A percentile compares a stretch with the other conserved stretches of the same genome.
Conservation (phyloP, 2,329 filamentous ascomycete species). For the Boeremia lycopersici region DNA sequence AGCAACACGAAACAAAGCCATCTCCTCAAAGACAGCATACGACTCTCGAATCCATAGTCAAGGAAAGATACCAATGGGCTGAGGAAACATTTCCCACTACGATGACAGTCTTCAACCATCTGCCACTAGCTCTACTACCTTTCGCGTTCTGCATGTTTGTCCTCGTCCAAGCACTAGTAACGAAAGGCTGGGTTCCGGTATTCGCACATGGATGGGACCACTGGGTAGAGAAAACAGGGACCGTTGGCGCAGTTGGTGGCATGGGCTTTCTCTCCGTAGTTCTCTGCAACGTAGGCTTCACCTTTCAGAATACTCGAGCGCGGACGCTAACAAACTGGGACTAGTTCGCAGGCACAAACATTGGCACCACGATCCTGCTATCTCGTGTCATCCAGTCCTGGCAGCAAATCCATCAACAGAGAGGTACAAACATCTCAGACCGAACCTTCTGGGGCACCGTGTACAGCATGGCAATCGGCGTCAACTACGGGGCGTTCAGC, state of each 20-base stretch:
- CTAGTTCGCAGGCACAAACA: slow-evolving; percentile 78
- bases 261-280: slow-evolving; percentile 76
- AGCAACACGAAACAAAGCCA: not conserved
- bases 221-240: slow-evolving; percentile 73
- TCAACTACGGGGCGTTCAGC: slow-evolving; percentile 78
- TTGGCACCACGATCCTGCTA: slow-evolving; percentile 75
- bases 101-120: slow-evolving; percentile 66
- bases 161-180: slow-evolving; percentile 73
- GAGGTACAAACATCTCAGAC: slow-evolving; percentile 60
- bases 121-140: slow-evolving; percentile 71
- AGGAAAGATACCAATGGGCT: slow-evolving; percentile 60
- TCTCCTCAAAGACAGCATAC: slow-evolving; percentile 23
- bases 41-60: slow-evolving; percentile 61
- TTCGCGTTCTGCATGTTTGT: slow-evolving; percentile 79
- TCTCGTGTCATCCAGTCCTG: slow-evolving; percentile 73
- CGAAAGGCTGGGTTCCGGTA: slow-evolving; percentile 75
- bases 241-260: slow-evolving; percentile 69
- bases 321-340: not conserved
- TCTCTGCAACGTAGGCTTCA: slow-evolving; percentile 69
- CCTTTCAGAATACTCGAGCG: not conserved
- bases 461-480: slow-evolving; percentile 75
- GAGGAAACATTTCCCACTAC: slow-evolving; percentile 75
- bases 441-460: slow-evolving; percentile 76
- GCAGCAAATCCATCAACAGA: slow-evolving; percentile 62
- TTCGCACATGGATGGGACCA: slow-evolving; percentile 77